Conservation (phyloP, 108 stramenopile species). For the Fragilaria radians region DNA sequence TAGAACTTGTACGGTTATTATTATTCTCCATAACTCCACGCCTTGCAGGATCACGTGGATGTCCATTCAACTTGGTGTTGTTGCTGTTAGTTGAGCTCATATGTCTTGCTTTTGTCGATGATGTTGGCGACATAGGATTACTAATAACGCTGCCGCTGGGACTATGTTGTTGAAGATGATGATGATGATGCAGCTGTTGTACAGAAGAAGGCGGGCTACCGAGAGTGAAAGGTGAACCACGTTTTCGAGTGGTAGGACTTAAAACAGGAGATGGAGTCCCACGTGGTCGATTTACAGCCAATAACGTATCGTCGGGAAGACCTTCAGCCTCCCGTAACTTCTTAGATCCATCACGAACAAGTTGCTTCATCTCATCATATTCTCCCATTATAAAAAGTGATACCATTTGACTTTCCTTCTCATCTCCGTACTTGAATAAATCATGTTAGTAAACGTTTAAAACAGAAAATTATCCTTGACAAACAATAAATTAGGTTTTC, state of each 20-base stretch:
- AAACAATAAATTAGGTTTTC: background rate
- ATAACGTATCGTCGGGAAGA: conserved; percentile 45
- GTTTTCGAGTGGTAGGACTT: conserved; percentile 30
- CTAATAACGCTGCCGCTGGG: background rate
- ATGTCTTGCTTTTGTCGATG: conserved; percentile 27
- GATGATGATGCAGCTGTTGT: conserved; percentile 16
- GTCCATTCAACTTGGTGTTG: conserved; percentile 61
- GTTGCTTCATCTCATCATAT: conserved; percentile 82
- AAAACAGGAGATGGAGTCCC: conserved; percentile 8
- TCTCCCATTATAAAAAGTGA: conserved; percentile 73
- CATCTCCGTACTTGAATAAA: conserved; percentile 33
- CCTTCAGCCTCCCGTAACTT: conserved; percentile 62
- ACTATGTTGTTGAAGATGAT: conserved; percentile 10
- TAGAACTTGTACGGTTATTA: conserved; percentile 4
- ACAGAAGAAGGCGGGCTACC: conserved; percentile 8
- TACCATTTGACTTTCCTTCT: conserved; percentile 64
- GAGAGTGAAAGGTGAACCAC: conserved; percentile 23
- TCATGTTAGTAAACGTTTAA: background rate
- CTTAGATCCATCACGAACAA: conserved; percentile 87
- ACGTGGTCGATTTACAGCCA: conserved; percentile 49
- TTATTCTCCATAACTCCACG: conserved; percentile 13
- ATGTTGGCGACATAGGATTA: background rate
- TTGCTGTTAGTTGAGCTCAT: conserved; percentile 10
- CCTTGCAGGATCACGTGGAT: conserved; percentile 55
- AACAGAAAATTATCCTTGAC: background rate